Percentiles rank a stretch among this genome's conserved stretches.
Conservation (phyloP, 192 early-diverging fungal species). For the Entomortierella lignicola region DNA sequence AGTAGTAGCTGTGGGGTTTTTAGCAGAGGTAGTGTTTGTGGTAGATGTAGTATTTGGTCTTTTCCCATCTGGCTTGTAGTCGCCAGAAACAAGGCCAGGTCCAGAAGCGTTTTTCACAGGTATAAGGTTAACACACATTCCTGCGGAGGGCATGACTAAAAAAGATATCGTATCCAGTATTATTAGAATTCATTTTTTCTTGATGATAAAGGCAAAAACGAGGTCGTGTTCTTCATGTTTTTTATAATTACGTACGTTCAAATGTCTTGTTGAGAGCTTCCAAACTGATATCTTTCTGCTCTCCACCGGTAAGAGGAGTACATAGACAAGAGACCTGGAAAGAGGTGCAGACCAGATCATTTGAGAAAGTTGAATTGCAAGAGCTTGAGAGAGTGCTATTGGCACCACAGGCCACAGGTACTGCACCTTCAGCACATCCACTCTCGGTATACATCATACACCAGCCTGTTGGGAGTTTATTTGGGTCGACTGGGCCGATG, state of each 20-base stretch:
- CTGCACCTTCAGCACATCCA: background rate
- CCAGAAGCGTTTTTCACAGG: conserved; percentile 12
- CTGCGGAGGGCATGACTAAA: conserved; percentile 10
- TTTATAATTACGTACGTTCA: too few relatives aligned
- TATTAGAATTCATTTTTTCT: too few relatives aligned
- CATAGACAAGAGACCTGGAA: conserved; percentile 32
- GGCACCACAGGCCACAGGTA: conserved; percentile 12
- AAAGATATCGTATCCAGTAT: too few relatives aligned
- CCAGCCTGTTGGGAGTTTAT: conserved; percentile 38
- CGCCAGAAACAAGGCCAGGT: conserved; percentile 29
- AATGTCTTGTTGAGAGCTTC: conserved; percentile 35
- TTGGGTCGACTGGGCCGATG: conserved; percentile 36
- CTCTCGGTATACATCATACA: conserved; percentile 10
- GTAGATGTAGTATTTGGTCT: conserved; percentile 5
- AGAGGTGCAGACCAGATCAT: conserved; percentile 24
- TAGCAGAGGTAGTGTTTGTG: background rate
- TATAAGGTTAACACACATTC: conserved; percentile 29
- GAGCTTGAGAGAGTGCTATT: conserved; percentile 6
- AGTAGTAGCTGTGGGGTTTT: background rate
- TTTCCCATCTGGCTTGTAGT: conserved; percentile 33
- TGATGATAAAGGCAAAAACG: background rate
- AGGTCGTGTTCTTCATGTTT: too few relatives aligned
- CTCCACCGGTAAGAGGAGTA: conserved; percentile 4
- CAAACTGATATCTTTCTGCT: conserved; percentile 22
- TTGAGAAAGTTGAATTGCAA: conserved; percentile 28